phyloP scores from a whole-genome alignment of 352 stramenopile genomes.

The Blastocystis sp. region DNA sequence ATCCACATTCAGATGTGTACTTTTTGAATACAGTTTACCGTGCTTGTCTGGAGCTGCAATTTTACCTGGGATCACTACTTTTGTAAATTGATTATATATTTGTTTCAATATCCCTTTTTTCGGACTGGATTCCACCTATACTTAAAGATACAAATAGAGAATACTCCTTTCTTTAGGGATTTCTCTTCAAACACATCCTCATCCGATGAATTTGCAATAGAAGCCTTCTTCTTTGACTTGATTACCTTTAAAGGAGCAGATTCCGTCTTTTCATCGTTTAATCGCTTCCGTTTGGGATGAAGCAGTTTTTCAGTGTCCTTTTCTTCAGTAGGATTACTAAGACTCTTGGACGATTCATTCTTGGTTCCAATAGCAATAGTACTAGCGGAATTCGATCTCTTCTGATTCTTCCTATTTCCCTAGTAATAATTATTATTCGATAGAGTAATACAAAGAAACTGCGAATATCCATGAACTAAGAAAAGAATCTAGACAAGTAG shows the following conservation, averaged over 20 bases:
- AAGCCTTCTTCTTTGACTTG: neutral
- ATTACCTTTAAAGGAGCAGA: neutral
- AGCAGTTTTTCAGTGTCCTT: neutral
- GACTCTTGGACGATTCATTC: neutral
- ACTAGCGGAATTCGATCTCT: neutral
- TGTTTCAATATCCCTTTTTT: neutral
- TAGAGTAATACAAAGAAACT: neutral
- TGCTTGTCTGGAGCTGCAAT: neutral
- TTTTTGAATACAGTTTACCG: neutral
- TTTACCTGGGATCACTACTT: neutral
- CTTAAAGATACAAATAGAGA: no score
- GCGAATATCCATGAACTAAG: conserved; percentile 19
- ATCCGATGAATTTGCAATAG: neutral
- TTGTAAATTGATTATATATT: neutral
- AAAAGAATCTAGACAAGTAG: neutral
- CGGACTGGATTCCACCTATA: no score
- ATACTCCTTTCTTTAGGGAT: neutral
- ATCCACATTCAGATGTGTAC: neutral
- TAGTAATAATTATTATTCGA: neutral
- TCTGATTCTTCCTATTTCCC: neutral
- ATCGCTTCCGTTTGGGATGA: neutral
- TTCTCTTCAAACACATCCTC: neutral
- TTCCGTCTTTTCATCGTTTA: neutral
- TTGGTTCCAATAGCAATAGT: neutral
- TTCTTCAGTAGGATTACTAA: neutral